Evolutionary conservation across 345 rosid species (phyloP).

Genomic region (Rhizophora apiculata): DNA sequence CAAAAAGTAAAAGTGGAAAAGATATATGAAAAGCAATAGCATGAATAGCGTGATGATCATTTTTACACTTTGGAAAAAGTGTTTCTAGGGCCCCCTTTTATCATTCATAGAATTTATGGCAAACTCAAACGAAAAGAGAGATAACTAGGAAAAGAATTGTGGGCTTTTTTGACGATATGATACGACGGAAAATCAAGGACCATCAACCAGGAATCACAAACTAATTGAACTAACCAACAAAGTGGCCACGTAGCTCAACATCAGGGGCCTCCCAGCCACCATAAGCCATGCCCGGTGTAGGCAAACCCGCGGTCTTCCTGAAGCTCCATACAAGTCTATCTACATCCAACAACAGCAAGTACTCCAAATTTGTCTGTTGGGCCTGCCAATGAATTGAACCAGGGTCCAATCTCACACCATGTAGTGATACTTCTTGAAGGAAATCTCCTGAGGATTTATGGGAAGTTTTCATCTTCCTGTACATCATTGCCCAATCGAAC

Average conservation of each 20-base stretch:
- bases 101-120: neutral
- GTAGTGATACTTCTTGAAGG: slow-evolving; percentile 73
- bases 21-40: neutral
- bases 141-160: neutral
- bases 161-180: neutral
- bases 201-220: slow-evolving; percentile 14
- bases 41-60: slow-evolving; percentile 12
- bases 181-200: neutral
- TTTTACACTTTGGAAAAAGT: slow-evolving; percentile 1
- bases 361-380: slow-evolving; percentile 84
- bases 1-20: neutral
- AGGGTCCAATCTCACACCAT: slow-evolving; percentile 70
- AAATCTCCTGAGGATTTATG: slow-evolving; percentile 36
- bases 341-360: slow-evolving; percentile 75
- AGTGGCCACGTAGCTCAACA: slow-evolving; percentile 87
- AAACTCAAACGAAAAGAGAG: no score
- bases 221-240: slow-evolving; percentile 57
- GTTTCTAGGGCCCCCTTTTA: slow-evolving; percentile 5
- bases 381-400: slow-evolving; percentile 62
- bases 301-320: slow-evolving; percentile 70
- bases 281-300: slow-evolving; percentile 56
- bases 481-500: slow-evolving; percentile 63
- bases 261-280: slow-evolving; percentile 86
- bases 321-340: slow-evolving; percentile 84
- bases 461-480: slow-evolving; percentile 61